These are phyloP conservation scores for Aspergillus diversus DNA, from an alignment of 495 filamentous ascomycete genomes.

Conservation along the genomic window DNA sequence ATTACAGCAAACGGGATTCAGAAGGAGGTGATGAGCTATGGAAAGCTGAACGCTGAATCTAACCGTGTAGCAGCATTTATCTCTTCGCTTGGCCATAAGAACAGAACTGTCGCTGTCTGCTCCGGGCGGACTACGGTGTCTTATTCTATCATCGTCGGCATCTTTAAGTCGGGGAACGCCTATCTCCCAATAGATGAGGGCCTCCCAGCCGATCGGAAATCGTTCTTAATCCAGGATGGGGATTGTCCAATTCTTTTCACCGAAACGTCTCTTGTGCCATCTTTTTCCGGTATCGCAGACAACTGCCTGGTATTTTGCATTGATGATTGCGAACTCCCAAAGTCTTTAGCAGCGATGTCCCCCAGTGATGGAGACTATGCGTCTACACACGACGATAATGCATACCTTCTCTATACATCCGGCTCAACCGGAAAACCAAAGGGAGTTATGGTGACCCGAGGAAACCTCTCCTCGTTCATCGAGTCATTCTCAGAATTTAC, in stretches of 20 bases:
- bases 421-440: slow-evolving; percentile 98
- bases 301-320: slow-evolving; percentile 31
- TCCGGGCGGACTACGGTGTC: slow-evolving; percentile 45
- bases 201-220: slow-evolving; percentile 47
- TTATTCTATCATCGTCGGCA: slow-evolving; percentile 48
- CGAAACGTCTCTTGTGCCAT: slow-evolving; percentile 21
- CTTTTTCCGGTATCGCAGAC: slow-evolving; percentile 30
- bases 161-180: slow-evolving; percentile 64
- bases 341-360: slow-evolving; percentile 25
- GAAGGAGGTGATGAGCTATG: slow-evolving; percentile 44
- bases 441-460: slow-evolving; percentile 75
- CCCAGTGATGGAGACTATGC: slow-evolving; percentile 25
- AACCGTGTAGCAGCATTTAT: slow-evolving; percentile 45
- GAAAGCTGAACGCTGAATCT: slow-evolving; percentile 38
- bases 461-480: slow-evolving; percentile 51
- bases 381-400: slow-evolving; percentile 80
- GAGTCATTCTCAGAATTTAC: slow-evolving; percentile 41
- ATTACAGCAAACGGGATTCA: slow-evolving; percentile 31
- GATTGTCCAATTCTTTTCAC: slow-evolving; percentile 38
- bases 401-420: slow-evolving; percentile 96
- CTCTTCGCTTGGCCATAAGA: slow-evolving; percentile 32
- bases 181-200: slow-evolving; percentile 69
- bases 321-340: slow-evolving; percentile 37
- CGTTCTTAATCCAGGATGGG: slow-evolving; percentile 47
- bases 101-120: slow-evolving; percentile 48